Conservation (phyloP, 1,284 basidiomycete genomes). For the Phaffia rhodozyma region DNA sequence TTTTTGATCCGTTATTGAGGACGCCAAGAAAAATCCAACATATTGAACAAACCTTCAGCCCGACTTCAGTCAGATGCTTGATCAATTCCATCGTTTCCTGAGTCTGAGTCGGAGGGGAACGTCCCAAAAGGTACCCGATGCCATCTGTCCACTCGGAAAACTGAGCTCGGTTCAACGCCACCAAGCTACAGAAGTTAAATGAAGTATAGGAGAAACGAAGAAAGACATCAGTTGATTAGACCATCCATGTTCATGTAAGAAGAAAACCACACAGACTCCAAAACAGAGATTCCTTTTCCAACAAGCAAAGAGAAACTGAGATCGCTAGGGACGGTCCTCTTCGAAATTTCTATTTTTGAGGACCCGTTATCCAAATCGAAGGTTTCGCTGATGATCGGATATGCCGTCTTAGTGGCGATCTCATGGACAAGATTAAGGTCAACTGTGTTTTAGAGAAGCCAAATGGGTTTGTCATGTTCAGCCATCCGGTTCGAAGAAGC, state of each 20-base stretch:
- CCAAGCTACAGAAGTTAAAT: slow-evolving; percentile 33
- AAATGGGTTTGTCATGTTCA: background rate
- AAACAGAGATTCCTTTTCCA: background rate
- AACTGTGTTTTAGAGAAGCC: background rate
- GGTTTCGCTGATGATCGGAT: too few species aligned
- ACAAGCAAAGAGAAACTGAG: slow-evolving; percentile 15
- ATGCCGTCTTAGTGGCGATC: slow-evolving; percentile 8
- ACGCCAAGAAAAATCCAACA: background rate
- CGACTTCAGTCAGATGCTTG: slow-evolving; percentile 12
- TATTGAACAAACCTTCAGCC: slow-evolving; percentile 6
- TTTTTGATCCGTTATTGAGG: too few species aligned
- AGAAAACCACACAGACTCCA: slow-evolving; percentile 5
- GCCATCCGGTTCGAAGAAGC: background rate
- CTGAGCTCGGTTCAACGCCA: slow-evolving; percentile 68
- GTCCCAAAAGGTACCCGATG: slow-evolving; percentile 68
- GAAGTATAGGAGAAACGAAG: too few species aligned
- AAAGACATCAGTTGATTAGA: too few species aligned
- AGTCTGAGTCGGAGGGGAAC: slow-evolving; percentile 66
- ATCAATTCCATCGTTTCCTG: slow-evolving; percentile 48
- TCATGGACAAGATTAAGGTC: slow-evolving; percentile 4
- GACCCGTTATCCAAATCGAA: background rate
- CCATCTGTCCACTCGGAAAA: slow-evolving; percentile 97
- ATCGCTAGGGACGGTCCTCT: background rate
- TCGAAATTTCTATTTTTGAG: background rate
- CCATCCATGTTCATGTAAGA: too few species aligned